These are phyloP conservation scores for Coemansia aciculifera DNA, from an alignment of 192 early-diverging fungal species.

Conservation along the genomic window DNA sequence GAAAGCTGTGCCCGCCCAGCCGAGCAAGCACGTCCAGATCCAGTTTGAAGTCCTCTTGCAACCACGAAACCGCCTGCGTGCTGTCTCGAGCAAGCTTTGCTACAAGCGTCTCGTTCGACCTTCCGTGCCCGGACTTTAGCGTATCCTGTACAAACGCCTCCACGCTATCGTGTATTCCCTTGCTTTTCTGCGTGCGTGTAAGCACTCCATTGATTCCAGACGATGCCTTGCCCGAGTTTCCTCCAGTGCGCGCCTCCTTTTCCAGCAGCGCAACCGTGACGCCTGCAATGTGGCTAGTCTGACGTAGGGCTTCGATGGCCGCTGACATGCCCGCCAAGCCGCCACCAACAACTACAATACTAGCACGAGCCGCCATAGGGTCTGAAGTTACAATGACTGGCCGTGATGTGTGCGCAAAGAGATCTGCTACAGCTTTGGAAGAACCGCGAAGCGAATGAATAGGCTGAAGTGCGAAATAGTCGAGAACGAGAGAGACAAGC, in stretches of 20 bases:
- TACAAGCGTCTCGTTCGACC: slow-evolving; percentile 77
- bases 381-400: background rate
- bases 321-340: slow-evolving; percentile 46
- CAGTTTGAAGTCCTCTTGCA: slow-evolving; percentile 84
- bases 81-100: slow-evolving; percentile 85
- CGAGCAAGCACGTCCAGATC: slow-evolving; percentile 87
- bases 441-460: slow-evolving; percentile 7
- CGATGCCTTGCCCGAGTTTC: slow-evolving; percentile 97
- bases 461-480: slow-evolving; percentile 9
- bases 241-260: slow-evolving; percentile 54
- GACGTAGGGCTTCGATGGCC: slow-evolving; percentile 39
- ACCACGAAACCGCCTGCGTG: slow-evolving; percentile 88
- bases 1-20: slow-evolving; percentile 90
- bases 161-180: slow-evolving; percentile 75
- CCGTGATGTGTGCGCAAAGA: background rate
- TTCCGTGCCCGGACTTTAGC: slow-evolving; percentile 80
- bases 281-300: slow-evolving; percentile 15
- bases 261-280: slow-evolving; percentile 32
- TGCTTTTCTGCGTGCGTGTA: slow-evolving; percentile 76
- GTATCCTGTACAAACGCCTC: slow-evolving; percentile 86
- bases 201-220: slow-evolving; percentile 96
- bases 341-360: slow-evolving; percentile 35
- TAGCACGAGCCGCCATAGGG: slow-evolving; percentile 20
- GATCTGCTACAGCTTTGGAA: background rate
- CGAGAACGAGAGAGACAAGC: background rate